These are phyloP conservation scores for Pachysandra terminalis DNA, from an alignment of 164 flowering plant species.

Conservation along the genomic window DNA sequence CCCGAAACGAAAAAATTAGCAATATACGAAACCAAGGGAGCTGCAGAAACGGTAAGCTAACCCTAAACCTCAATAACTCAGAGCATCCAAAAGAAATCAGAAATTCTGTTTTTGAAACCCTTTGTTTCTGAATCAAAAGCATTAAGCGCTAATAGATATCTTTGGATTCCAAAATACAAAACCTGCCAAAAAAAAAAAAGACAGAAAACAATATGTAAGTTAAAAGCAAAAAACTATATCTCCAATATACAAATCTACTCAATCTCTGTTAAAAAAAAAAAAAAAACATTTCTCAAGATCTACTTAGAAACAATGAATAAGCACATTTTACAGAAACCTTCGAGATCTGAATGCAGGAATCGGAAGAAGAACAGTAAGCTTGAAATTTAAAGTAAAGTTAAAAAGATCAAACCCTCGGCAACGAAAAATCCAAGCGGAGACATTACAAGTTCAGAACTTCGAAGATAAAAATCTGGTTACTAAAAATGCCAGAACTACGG, in stretches of 20 bases:
- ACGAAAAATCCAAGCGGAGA: background rate
- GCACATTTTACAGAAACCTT: background rate
- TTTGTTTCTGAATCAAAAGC: background rate
- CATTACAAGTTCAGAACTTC: background rate
- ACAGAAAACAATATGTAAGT: conserved; percentile 1
- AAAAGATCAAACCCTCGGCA: background rate
- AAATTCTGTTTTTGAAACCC: conserved; percentile 6
- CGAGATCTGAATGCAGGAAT: background rate
- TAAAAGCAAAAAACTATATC: background rate
- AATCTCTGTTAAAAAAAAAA: no score
- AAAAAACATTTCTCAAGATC: background rate
- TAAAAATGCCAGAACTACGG: no score
- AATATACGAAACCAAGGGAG: background rate
- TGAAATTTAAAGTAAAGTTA: background rate
- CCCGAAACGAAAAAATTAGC: no score
- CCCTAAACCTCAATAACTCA: no score
- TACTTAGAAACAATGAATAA: background rate
- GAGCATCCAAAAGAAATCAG: no score
- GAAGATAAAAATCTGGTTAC: no score
- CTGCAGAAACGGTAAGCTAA: conserved; percentile 2
- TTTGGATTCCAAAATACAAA: background rate
- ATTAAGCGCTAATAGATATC: background rate
- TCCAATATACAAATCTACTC: background rate
- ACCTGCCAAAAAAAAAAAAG: conserved; percentile 2
- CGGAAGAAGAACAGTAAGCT: background rate